Evolutionary conservation across 2,329 filamentous ascomycete species (phyloP).

Genomic region (Davidsoniella eucalypti): DNA sequence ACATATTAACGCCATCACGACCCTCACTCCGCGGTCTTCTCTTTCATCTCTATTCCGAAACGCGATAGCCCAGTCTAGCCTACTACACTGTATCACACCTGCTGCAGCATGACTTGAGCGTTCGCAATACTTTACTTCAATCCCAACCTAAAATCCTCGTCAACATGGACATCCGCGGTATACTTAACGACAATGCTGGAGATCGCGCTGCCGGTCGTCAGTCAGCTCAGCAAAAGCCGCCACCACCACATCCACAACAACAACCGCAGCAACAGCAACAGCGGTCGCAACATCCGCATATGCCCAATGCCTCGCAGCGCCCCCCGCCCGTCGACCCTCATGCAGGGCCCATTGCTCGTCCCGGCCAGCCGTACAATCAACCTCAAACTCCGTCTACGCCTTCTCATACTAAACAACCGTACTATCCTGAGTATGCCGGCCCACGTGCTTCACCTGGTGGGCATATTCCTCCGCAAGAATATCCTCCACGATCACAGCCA

Average conservation of each 20-base stretch:
- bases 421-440: conserved; percentile 36
- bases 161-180: conserved; percentile 35
- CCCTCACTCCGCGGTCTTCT: not conserved
- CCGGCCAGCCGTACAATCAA: conserved; percentile 15
- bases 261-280: conserved; percentile 16
- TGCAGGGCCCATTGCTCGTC: conserved; percentile 15
- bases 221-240: not conserved
- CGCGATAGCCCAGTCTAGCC: too few species aligned
- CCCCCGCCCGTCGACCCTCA: conserved; percentile 13
- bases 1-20: not conserved
- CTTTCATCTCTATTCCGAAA: not conserved
- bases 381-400: conserved; percentile 12
- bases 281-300: conserved; percentile 13
- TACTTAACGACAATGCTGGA: conserved; percentile 36
- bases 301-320: conserved; percentile 4
- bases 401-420: conserved; percentile 16
- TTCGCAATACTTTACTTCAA: not conserved
- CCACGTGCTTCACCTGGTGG: conserved; percentile 23
- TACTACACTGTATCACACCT: too few species aligned
- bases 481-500: conserved; percentile 17
- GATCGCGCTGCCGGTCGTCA: conserved; percentile 21
- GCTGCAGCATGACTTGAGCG: not conserved
- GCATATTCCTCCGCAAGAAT: conserved; percentile 30
- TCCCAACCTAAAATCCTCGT: not conserved
- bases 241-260: conserved; percentile 15